Conservation (phyloP, 225 moss, liverwort and hornwort genomes). For the Bryoerythrophyllum caledonicum region DNA sequence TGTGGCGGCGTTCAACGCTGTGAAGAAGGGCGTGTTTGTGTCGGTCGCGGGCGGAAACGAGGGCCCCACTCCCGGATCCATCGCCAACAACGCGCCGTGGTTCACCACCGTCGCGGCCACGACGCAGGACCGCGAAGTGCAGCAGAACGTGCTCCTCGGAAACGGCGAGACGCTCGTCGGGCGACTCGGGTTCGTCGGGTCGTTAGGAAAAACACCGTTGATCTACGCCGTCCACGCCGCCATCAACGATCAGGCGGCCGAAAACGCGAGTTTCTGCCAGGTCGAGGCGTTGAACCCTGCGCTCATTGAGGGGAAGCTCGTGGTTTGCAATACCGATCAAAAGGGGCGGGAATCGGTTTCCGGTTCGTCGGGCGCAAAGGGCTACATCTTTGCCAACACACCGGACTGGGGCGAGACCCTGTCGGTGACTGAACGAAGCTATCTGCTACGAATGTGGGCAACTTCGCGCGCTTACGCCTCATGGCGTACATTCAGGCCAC, state of each 20-base stretch:
- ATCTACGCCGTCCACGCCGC: background rate
- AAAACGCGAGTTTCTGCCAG: background rate
- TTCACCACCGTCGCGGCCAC: background rate
- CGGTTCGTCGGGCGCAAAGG: background rate
- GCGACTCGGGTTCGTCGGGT: too few species aligned
- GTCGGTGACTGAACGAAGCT: background rate
- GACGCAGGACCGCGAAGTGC: background rate
- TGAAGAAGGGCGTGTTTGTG: background rate
- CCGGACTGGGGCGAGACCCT: background rate
- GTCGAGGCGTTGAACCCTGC: background rate
- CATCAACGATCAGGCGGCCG: background rate
- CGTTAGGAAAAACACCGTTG: background rate
- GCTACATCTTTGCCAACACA: background rate
- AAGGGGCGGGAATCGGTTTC: background rate
- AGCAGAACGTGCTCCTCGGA: conserved; percentile 26
- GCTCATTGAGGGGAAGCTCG: background rate
- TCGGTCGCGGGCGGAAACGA: background rate
- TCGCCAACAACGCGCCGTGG: background rate
- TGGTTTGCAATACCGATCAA: background rate
- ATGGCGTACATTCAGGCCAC: background rate
- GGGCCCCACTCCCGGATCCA: background rate
- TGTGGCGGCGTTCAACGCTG: background rate
- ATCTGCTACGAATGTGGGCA: background rate
- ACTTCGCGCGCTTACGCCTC: background rate
- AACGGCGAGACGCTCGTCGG: conserved; percentile 9